Percentiles rank a stretch among this genome's conserved stretches.
Conservation (phyloP, 805 yeast genomes). For the Hanseniaspora lachancei region DNA sequence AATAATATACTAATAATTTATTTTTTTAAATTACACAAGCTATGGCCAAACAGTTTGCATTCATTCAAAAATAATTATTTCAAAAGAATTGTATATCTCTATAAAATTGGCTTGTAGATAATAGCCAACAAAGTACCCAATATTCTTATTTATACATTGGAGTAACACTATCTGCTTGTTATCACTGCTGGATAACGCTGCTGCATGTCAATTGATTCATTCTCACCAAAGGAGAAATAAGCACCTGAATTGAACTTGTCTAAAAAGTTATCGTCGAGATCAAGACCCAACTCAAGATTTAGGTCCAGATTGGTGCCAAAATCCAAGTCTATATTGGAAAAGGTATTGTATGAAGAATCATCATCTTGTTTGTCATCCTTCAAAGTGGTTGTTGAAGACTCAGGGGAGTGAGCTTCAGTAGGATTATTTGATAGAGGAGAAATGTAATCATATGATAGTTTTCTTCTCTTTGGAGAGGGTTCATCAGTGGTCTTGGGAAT, state of each 20-base stretch:
- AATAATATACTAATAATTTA: neutral
- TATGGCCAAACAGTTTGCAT: constrained; percentile 3
- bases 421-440: neutral
- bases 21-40: neutral
- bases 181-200: constrained; percentile 16
- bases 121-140: neutral
- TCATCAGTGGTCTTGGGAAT: neutral
- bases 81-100: neutral
- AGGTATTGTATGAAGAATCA: neutral
- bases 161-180: neutral
- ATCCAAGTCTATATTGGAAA: neutral
- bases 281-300: constrained; percentile 5
- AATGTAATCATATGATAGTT: neutral
- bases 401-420: neutral
- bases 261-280: constrained; percentile 11
- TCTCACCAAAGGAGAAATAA: neutral
- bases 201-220: constrained; percentile 9
- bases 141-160: neutral
- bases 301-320: neutral
- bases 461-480: constrained; percentile 4
- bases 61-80: neutral
- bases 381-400: neutral
- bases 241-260: neutral
- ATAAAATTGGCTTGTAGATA: neutral
- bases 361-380: neutral